Evolutionary conservation across 2,329 filamentous ascomycete genomes (phyloP), one percentile per base, ranked within the genome.

Genomic region (Cladosporium colombiae): DNA sequence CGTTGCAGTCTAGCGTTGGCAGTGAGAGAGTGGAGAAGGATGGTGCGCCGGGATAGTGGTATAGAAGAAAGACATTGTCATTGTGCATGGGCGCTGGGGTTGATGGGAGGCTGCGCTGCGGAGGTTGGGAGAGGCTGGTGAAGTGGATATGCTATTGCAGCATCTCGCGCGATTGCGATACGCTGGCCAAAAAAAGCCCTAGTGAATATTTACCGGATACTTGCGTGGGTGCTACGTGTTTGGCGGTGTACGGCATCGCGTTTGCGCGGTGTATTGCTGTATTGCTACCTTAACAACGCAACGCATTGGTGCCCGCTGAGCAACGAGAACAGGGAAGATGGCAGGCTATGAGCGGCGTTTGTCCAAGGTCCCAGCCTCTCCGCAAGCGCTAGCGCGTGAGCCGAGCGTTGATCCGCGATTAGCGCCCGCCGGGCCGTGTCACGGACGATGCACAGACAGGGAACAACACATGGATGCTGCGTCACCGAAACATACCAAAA

Each of bases 1-100:
- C 44, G 56, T 14, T 29, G 27, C 18, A 31, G 21, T 52, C 25
- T 63, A 37, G 40, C 37, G 50, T 52, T 44, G 35, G 50, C 5
- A 56, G 33, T 63, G 33, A 56, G 49, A 50, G 3, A 46, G 50
- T 63, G 61, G 60, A 63, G 50, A 56, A 46, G n/a, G 50, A 63
- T 59, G 56, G 56, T 59, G 37, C 25, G 44, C 61, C 50, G 35
- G 61, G 61, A 44, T 56, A 25, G 50, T 56, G 61, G 61, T 44
- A 44, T 63, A 52, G 50, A 55, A 63, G 61, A 63, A 63, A 63
- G 61, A 63, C 61, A 63, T 63, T 63, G 61, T 44, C 50, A 56
- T 56, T 44, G 33, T 63, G 37, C 61, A 63, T 63, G 61, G 61
- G 61, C 61, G 37, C 23, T 11, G 8, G 14, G 49, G 25, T 63